Conservation (phyloP, 257 asterid genomes). For the Jacaranda mimosifolia region DNA sequence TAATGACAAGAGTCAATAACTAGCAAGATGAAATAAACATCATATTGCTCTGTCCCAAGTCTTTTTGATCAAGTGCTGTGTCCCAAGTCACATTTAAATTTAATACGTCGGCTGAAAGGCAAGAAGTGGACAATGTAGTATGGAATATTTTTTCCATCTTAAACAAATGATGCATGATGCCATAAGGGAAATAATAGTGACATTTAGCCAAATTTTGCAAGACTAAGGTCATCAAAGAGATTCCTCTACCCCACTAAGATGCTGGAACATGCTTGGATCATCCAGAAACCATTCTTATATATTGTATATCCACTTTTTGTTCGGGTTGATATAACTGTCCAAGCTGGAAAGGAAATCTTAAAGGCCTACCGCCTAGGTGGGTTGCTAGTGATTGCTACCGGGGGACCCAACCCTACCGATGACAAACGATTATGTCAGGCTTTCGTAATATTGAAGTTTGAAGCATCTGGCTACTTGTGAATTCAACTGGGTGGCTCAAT, state of each 20-base stretch:
- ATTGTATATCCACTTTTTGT: slow-evolving; percentile 23
- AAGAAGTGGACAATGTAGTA: slow-evolving; percentile 30
- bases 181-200: slow-evolving; percentile 30
- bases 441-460: slow-evolving; percentile 22
- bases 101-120: slow-evolving; percentile 18
- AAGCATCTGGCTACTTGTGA: slow-evolving; percentile 1
- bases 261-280: slow-evolving; percentile 45
- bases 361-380: slow-evolving; percentile 37
- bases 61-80: neutral
- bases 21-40: neutral
- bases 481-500: slow-evolving; percentile 1
- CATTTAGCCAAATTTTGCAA: slow-evolving; percentile 25
- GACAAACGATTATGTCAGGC: slow-evolving; percentile 28
- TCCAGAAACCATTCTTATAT: slow-evolving; percentile 23
- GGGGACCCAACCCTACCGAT: slow-evolving; percentile 25
- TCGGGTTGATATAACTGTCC: slow-evolving; percentile 38
- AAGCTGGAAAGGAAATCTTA: slow-evolving; percentile 42
- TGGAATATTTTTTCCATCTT: slow-evolving; percentile 30
- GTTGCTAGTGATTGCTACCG: slow-evolving; percentile 38
- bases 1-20: neutral
- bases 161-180: slow-evolving; percentile 36
- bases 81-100: slow-evolving; percentile 30
- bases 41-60: neutral
- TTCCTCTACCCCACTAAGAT: slow-evolving; percentile 56
- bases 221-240: slow-evolving; percentile 31